Evolutionary conservation across 2,329 filamentous ascomycete genomes (phyloP).

Genomic region (Chaetomiaceae sp.): DNA sequence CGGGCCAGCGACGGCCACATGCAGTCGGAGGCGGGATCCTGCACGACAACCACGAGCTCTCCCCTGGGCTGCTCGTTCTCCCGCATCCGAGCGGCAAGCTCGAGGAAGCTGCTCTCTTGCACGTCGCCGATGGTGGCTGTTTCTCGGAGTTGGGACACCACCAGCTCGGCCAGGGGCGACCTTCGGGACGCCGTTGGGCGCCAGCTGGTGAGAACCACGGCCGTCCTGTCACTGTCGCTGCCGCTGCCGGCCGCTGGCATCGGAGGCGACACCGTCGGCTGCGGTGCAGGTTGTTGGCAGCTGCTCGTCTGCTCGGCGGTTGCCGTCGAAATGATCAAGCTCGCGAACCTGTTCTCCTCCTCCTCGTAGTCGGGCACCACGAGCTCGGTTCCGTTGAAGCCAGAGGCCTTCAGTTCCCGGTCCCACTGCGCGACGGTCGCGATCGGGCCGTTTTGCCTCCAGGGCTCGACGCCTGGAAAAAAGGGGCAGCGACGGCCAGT

Average conservation of each 20-base stretch:
- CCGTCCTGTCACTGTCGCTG: neutral
- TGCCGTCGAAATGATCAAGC: neutral
- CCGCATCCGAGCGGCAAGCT: neutral
- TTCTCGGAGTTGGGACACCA: neutral
- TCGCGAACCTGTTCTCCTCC: neutral
- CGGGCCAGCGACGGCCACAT: neutral
- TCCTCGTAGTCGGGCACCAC: neutral
- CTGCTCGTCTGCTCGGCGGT: neutral
- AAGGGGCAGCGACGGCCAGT: neutral
- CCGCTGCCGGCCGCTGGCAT: too few relatives aligned
- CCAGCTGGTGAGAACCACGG: neutral
- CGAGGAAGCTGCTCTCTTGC: neutral
- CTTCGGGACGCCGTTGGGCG: neutral
- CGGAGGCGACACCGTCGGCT: neutral
- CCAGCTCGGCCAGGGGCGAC: neutral
- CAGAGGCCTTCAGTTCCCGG: neutral
- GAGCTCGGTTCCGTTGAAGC: neutral
- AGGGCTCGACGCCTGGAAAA: neutral
- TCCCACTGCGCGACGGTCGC: neutral
- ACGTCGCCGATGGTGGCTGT: neutral
- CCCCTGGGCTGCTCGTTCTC: neutral
- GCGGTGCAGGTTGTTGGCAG: neutral
- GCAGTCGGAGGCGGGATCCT: neutral
- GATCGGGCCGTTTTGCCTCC: neutral
- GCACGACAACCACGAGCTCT: neutral